Evolutionary conservation across 2,329 filamentous ascomycete genomes (phyloP).

Genomic region (Colletotrichum liaoningense): DNA sequence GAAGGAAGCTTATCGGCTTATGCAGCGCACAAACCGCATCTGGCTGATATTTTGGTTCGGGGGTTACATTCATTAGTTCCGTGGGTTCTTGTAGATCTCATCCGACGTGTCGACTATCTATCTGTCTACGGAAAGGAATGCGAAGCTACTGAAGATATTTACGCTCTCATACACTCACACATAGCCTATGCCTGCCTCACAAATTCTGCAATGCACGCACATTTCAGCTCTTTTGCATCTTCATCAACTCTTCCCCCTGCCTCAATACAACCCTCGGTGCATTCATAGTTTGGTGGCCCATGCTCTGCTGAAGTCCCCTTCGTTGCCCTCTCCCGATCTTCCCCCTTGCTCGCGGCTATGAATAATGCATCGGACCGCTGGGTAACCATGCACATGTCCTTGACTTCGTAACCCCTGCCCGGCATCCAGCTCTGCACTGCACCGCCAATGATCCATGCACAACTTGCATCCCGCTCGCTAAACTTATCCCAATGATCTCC

Average conservation of each 20-base stretch:
- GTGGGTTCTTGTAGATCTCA: neutral
- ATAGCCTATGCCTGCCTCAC: neutral
- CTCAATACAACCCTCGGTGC: neutral
- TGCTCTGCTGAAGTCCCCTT: neutral
- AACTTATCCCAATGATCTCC: slow-evolving; percentile 7
- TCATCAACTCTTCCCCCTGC: neutral
- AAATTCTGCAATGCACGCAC: neutral
- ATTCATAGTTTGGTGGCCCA: neutral
- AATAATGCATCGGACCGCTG: neutral
- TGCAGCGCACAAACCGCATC: neutral
- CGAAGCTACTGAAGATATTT: neutral
- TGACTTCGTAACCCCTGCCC: neutral
- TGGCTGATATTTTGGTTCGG: neutral
- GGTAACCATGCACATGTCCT: neutral
- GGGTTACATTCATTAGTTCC: neutral
- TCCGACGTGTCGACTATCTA: neutral
- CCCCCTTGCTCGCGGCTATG: neutral
- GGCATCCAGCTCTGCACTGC: slow-evolving; percentile 7
- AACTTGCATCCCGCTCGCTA: slow-evolving; percentile 18
- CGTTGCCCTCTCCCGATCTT: neutral
- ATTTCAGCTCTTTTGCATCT: neutral
- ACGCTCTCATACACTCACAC: neutral
- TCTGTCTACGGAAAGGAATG: neutral
- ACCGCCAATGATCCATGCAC: slow-evolving; percentile 24
- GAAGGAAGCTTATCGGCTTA: neutral